These are phyloP conservation scores for Marsdenia floribunda DNA, from an alignment of 257 asterid genomes.

Conservation along the genomic window DNA sequence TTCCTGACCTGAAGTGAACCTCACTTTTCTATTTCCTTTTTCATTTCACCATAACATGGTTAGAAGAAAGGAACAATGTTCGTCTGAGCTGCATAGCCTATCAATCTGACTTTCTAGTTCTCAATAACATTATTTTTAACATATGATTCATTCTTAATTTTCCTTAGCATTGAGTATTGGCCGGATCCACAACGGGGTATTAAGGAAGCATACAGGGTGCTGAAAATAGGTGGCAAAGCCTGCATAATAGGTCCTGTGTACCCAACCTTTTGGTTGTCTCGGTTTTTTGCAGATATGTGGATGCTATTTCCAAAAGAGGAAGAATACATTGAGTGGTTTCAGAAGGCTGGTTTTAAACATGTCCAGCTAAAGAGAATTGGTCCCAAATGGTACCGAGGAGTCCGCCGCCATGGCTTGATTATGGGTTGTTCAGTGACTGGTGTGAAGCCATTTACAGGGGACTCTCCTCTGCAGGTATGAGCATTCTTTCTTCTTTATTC, in stretches of 20 bases:
- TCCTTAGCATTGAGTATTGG: slow-evolving; percentile 40
- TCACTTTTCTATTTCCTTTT: not conserved
- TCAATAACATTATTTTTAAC: not conserved
- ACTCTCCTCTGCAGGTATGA: slow-evolving; percentile 37
- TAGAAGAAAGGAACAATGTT: too few species aligned
- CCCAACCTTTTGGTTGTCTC: slow-evolving; percentile 44
- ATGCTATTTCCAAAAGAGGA: slow-evolving; percentile 44
- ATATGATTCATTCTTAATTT: slow-evolving; percentile 4
- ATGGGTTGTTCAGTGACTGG: slow-evolving; percentile 51
- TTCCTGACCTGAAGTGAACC: slow-evolving; percentile 5
- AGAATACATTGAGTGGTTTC: slow-evolving; percentile 41
- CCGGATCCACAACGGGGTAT: slow-evolving; percentile 50
- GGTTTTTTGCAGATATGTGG: slow-evolving; percentile 38
- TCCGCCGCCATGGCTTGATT: slow-evolving; percentile 38
- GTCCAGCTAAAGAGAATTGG: slow-evolving; percentile 41
- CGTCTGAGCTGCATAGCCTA: not conserved
- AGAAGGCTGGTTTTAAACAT: slow-evolving; percentile 38
- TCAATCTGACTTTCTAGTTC: not conserved
- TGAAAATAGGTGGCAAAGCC: slow-evolving; percentile 32
- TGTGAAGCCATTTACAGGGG: slow-evolving; percentile 36
- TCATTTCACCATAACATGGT: slow-evolving; percentile 1
- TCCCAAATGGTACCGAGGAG: slow-evolving; percentile 44
- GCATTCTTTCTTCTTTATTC: not conserved
- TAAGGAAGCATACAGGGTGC: slow-evolving; percentile 40
- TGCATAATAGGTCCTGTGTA: slow-evolving; percentile 43